These are phyloP conservation scores for Corymbia citriodora DNA, from an alignment of 441 rosid genomes.

Conservation along the genomic window DNA sequence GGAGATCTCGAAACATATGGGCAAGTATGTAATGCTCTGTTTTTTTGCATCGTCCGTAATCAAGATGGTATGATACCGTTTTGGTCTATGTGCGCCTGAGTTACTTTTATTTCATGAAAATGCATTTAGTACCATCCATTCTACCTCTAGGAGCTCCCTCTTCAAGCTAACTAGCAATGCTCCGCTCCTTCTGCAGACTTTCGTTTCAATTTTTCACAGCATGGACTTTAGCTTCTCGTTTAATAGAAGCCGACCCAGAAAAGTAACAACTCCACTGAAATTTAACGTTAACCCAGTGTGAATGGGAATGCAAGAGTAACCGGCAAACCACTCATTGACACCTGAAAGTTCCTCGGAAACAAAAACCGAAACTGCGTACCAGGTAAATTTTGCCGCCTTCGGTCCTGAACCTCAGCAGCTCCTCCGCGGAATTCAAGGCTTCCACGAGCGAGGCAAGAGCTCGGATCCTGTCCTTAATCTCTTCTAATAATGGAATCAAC, in stretches of 20 bases:
- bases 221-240: not conserved
- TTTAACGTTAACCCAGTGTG: not conserved
- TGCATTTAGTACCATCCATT: not conserved
- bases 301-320: not conserved
- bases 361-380: slow-evolving; percentile 39
- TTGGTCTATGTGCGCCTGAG: rapidly evolving
- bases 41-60: not conserved
- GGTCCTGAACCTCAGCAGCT: slow-evolving; percentile 56
- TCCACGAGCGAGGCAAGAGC: slow-evolving; percentile 46
- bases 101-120: not conserved
- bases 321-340: not conserved
- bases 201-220: not conserved
- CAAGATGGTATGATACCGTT: not conserved
- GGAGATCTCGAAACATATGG: not conserved
- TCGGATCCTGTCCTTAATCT: slow-evolving; percentile 47
- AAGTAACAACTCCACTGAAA: not conserved
- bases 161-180: not conserved
- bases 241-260: not conserved
- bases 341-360: not conserved
- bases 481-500: slow-evolving; percentile 80
- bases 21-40: not conserved
- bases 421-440: slow-evolving; percentile 52
- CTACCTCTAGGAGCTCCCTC: not conserved
- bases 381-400: slow-evolving; percentile 76
- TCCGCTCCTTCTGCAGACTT: not conserved